These are phyloP conservation scores for Flagelloscypha sp. DNA, from an alignment of 768 basidiomycete species.

Conservation along the genomic window DNA sequence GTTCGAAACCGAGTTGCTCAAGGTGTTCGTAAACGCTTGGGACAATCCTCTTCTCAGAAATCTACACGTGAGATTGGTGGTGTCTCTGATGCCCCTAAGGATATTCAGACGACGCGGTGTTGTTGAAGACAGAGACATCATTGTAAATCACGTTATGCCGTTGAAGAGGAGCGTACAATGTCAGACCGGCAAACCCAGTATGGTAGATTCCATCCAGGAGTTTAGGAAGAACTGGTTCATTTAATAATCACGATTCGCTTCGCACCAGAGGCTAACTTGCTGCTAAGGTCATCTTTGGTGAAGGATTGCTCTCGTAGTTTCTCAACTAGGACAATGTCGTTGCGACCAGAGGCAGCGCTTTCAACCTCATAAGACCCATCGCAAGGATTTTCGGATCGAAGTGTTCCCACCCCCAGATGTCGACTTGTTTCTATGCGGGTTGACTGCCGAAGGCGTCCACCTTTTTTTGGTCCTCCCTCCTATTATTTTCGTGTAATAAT, in stretches of 20 bases:
- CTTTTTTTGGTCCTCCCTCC: background rate
- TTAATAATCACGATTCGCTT: no score
- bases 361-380: constrained; percentile 41
- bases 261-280: no score
- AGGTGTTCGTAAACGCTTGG: constrained; percentile 47
- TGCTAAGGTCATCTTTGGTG: constrained; percentile 51
- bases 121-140: constrained; percentile 33
- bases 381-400: constrained; percentile 47
- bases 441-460: constrained; percentile 44
- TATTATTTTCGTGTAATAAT: background rate
- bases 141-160: constrained; percentile 46
- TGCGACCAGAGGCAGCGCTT: constrained; percentile 52
- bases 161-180: constrained; percentile 36
- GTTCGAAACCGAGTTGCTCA: constrained; percentile 47
- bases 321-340: constrained; percentile 57
- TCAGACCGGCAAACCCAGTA: constrained; percentile 40
- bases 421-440: constrained; percentile 54
- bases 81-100: constrained; percentile 41
- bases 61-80: constrained; percentile 50
- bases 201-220: constrained; percentile 42
- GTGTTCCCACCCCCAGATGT: constrained; percentile 56
- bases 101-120: constrained; percentile 41
- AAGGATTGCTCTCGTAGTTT: constrained; percentile 52
- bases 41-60: constrained; percentile 33
- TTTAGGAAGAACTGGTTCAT: constrained; percentile 65